Conservation (phyloP, 2,329 filamentous ascomycete species). For the Beauveria medogensis region DNA sequence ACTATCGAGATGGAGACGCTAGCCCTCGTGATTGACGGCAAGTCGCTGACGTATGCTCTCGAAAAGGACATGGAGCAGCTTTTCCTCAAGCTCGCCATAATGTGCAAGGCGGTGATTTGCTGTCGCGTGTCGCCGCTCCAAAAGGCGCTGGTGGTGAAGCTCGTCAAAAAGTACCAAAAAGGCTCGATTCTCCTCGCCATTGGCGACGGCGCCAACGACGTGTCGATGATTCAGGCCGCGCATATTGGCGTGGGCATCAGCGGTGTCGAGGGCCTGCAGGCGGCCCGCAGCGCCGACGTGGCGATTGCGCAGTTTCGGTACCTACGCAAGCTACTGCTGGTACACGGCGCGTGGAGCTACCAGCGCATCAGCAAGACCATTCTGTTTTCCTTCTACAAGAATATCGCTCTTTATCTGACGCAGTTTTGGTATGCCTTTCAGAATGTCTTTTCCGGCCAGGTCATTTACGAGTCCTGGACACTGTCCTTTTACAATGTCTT, state of each 20-base stretch:
- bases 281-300: constrained; percentile 90
- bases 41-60: constrained; percentile 85
- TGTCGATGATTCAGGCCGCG: constrained; percentile 99
- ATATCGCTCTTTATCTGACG: constrained; percentile 96
- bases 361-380: constrained; percentile 96
- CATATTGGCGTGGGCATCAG: constrained; percentile 98
- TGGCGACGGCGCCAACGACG: constrained; percentile 95
- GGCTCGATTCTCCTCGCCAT: constrained; percentile 91
- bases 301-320: constrained; percentile 94
- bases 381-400: constrained; percentile 98
- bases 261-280: constrained; percentile 92
- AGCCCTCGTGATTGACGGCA: constrained; percentile 91
- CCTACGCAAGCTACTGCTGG: constrained; percentile 84
- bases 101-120: constrained; percentile 99
- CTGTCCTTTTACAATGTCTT: constrained; percentile 99
- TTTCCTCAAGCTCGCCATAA: constrained; percentile 85
- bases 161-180: constrained; percentile 86
- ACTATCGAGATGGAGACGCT: constrained; percentile 76
- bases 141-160: constrained; percentile 94
- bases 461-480: constrained; percentile 99
- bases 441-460: constrained; percentile 94
- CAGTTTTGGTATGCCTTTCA: constrained; percentile 99
- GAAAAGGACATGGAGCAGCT: constrained; percentile 90
- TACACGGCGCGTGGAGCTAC: constrained; percentile 96
- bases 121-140: constrained; percentile 94